Evolutionary conservation across 176 grass and related monocot species (phyloP).

Genomic region (Juncus inflexus): DNA sequence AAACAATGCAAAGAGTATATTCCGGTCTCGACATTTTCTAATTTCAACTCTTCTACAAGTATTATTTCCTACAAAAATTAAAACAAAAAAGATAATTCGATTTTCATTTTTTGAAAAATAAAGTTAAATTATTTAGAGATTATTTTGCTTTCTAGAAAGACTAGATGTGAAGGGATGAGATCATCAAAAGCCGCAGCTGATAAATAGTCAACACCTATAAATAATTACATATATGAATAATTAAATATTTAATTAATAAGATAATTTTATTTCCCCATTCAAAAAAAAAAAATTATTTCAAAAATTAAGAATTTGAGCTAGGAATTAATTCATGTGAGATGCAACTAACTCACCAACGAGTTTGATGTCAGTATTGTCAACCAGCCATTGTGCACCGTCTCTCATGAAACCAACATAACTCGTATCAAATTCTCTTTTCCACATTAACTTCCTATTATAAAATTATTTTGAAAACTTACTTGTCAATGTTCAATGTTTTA

Average conservation of each 20-base stretch:
- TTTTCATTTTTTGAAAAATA: not conserved
- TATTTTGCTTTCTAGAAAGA: constrained; percentile 40
- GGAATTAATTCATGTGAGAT: not conserved
- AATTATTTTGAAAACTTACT: constrained; percentile 3
- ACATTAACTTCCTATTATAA: constrained; percentile 41
- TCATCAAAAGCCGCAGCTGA: constrained; percentile 51
- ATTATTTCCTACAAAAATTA: constrained; percentile 40
- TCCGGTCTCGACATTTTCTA: constrained; percentile 38
- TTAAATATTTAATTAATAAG: not conserved
- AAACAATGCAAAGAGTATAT: constrained; percentile 46
- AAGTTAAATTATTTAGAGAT: not conserved
- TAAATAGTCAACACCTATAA: constrained; percentile 47
- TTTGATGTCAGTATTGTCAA: constrained; percentile 53
- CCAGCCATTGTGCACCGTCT: constrained; percentile 52
- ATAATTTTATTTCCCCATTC: not conserved
- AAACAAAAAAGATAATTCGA: not conserved
- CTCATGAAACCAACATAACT: constrained; percentile 54
- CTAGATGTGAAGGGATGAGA: constrained; percentile 44
- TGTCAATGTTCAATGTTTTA: constrained; percentile 49
- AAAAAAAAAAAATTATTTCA: not conserved
- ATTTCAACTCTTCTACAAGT: constrained; percentile 41
- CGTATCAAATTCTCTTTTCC: constrained; percentile 48
- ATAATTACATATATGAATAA: not conserved
- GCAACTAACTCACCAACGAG: constrained; percentile 42
- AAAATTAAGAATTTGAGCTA: not conserved